Evolutionary conservation across 306 rosid species (phyloP).

Genomic region (Glycyrrhiza uralensis): DNA sequence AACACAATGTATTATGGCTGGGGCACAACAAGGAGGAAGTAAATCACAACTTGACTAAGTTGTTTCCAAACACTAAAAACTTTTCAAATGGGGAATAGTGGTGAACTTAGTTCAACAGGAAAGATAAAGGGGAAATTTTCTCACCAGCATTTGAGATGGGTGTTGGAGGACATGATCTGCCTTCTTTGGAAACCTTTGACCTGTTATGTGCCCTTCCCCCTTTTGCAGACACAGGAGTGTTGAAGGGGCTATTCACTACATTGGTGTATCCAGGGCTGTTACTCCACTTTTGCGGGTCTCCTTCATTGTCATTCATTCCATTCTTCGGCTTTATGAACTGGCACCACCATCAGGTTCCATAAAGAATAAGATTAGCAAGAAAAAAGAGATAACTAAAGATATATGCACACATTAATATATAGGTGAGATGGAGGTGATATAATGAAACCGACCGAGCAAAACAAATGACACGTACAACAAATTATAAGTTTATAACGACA

Average conservation of each 20-base stretch:
- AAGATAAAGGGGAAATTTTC: conserved; percentile 16
- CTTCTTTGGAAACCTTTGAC: conserved; percentile 66
- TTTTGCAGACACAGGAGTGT: conserved; percentile 82
- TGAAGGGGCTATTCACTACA: conserved; percentile 48
- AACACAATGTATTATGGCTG: background rate
- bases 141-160: conserved; percentile 75
- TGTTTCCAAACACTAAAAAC: conserved; percentile 18
- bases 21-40: conserved; percentile 6
- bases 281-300: conserved; percentile 48
- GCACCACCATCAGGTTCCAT: conserved; percentile 31
- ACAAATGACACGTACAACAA: background rate
- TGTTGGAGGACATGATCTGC: conserved; percentile 70
- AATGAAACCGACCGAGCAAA: conserved; percentile 23
- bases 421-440: background rate
- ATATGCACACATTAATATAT: background rate
- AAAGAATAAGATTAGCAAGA: conserved; percentile 4
- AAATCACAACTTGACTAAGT: background rate
- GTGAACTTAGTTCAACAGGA: conserved; percentile 12
- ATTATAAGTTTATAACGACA: background rate
- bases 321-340: conserved; percentile 72
- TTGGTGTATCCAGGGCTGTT: conserved; percentile 53
- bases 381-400: background rate
- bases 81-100: conserved; percentile 8
- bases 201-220: conserved; percentile 64
- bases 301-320: conserved; percentile 42